These are phyloP conservation scores for Penium margaritaceum DNA, from an alignment of 139 green algal genomes.

Conservation along the genomic window DNA sequence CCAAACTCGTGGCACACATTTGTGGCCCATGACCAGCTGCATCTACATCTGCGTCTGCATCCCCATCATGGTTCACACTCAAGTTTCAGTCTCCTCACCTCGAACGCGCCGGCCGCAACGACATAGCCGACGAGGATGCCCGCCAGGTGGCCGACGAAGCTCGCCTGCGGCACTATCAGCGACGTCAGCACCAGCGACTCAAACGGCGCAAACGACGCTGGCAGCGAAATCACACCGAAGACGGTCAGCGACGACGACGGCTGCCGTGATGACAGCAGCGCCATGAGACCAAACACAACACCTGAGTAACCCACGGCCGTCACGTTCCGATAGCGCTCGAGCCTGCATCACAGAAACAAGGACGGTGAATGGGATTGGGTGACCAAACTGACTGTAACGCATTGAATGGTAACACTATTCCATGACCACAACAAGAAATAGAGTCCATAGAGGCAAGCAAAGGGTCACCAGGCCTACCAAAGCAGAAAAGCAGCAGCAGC, in stretches of 20 bases:
- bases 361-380: too few species aligned
- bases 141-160: slow-evolving; percentile 59
- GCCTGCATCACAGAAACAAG: slow-evolving; percentile 17
- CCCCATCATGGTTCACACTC: too few species aligned
- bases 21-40: too few species aligned
- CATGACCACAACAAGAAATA: too few species aligned
- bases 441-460: too few species aligned
- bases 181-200: slow-evolving; percentile 60
- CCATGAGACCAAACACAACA: slow-evolving; percentile 70
- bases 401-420: too few species aligned
- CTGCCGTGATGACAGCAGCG: slow-evolving; percentile 45
- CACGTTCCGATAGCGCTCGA: slow-evolving; percentile 47
- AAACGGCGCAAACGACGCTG: slow-evolving; percentile 56
- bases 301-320: slow-evolving; percentile 60
- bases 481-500: background rate
- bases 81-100: slow-evolving; percentile 30
- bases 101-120: slow-evolving; percentile 49
- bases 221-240: slow-evolving; percentile 50
- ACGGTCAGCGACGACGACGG: slow-evolving; percentile 45
- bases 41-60: too few species aligned
- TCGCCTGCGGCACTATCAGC: slow-evolving; percentile 53
- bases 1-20: too few species aligned
- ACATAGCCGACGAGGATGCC: slow-evolving; percentile 61
- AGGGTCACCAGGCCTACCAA: background rate
- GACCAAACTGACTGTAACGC: too few species aligned